Evolutionary conservation across 2,329 filamentous ascomycete species (phyloP), one percentile per base, ranked within the genome.

Genomic region (Ilyonectria sp.): DNA sequence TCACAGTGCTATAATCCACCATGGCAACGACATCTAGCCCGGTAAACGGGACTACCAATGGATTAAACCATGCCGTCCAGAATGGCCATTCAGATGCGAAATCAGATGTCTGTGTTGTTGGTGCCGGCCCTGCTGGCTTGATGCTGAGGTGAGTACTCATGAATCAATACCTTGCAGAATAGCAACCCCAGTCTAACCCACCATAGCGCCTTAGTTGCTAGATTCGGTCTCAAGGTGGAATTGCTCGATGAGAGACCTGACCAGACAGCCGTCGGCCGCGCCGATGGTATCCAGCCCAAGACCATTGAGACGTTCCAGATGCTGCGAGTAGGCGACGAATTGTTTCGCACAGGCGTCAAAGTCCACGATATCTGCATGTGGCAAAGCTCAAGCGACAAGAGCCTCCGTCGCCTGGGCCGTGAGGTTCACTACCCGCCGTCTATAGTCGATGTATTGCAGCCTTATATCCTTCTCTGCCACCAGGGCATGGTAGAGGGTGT

Each of bases 361-460:
- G 88, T 94, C 37, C 92, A 91, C 79, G 92, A 93, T 75, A 93
- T 94, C 62, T 87, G 89, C 49, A 93, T 93, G 77, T 94, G 92
- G 91, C 84, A 88, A 76, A 82, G 83, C 62, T 86, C 84, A 2
- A 73, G 78, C 33, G 80, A 83, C 23, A 79, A 85, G 68, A 79
- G 86, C 3, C 81, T 93, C 57, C 85, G 85, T 63, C 86, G 91
- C 54, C 85, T 89, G 17, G 87, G 87, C 6, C 86, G 91, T 56
- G 87, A 92, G 75, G 80, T 90, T 11, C 91, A 93, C 78, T 94
- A 93, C 75, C 92, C 90, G 4, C 83, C 85, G 1, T 62, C 60
- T 8, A 80, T 84, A 35, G 86, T 88, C 54, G 86, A 89, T 72
- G 84, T 89, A 7, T 73, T 88, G 49, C 84, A 87, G 68, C 85